Conservation (phyloP, 2,329 filamentous ascomycete species). For the Blumeria hordei region DNA sequence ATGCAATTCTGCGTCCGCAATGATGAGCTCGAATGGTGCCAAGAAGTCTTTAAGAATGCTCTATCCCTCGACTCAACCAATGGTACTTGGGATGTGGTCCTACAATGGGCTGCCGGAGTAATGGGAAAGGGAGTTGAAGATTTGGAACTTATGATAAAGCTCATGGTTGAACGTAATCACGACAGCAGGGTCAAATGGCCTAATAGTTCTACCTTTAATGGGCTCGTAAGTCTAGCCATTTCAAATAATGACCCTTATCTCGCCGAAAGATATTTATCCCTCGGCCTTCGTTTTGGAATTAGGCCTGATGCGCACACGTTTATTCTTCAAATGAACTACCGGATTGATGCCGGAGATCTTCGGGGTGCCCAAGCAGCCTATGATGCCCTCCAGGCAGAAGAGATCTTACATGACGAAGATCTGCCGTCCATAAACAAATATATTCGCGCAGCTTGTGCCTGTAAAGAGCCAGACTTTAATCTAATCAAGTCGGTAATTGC, state of each 20-base stretch:
- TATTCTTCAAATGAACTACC: slow-evolving; percentile 52
- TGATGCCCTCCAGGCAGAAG: slow-evolving; percentile 31
- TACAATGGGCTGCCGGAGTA: slow-evolving; percentile 51
- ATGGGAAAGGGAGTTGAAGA: slow-evolving; percentile 46
- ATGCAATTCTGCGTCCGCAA: slow-evolving; percentile 36
- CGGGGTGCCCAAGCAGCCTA: slow-evolving; percentile 44
- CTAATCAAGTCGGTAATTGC: slow-evolving; percentile 50
- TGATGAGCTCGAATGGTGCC: slow-evolving; percentile 35
- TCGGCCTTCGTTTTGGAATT: slow-evolving; percentile 42
- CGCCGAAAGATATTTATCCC: slow-evolving; percentile 45
- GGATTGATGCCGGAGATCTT: slow-evolving; percentile 47
- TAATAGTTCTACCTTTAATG: slow-evolving; percentile 52
- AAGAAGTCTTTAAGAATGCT: slow-evolving; percentile 26
- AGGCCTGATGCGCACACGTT: slow-evolving; percentile 44
- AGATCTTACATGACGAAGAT: slow-evolving; percentile 30
- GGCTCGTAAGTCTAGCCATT: slow-evolving; percentile 47
- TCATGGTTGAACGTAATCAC: slow-evolving; percentile 30
- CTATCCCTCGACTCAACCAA: slow-evolving; percentile 23
- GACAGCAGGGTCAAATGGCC: slow-evolving; percentile 25
- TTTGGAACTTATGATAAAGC: slow-evolving; percentile 45
- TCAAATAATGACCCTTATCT: slow-evolving; percentile 44
- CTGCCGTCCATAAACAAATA: slow-evolving; percentile 44
- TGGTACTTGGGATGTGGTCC: slow-evolving; percentile 43
- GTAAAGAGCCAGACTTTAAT: slow-evolving; percentile 37
- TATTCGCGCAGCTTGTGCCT: slow-evolving; percentile 40